Percentiles rank a stretch among this genome's conserved stretches.
Evolutionary conservation across 176 grass and related monocot genomes (phyloP).

Genomic region (Zea luxurians): DNA sequence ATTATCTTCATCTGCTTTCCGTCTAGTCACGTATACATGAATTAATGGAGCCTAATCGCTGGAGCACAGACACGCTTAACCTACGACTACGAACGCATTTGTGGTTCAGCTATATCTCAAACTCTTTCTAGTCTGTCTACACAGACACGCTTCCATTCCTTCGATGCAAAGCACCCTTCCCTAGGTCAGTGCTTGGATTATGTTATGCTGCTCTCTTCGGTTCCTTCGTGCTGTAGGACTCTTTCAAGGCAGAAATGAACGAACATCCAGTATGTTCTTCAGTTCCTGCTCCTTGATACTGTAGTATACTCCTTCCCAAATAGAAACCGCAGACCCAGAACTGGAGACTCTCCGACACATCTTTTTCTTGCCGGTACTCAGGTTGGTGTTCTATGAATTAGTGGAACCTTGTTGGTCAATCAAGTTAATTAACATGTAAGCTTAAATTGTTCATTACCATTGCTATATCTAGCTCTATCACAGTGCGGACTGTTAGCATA

Average conservation of each 20-base stretch:
- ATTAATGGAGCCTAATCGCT: neutral
- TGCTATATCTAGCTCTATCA: neutral
- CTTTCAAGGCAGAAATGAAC: neutral
- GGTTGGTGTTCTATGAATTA: neutral
- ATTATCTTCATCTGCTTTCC: neutral
- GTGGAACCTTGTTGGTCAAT: neutral
- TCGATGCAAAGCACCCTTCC: neutral
- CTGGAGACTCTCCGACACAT: too few species aligned
- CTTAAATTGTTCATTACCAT: neutral
- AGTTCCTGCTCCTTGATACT: neutral
- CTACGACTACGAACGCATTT: neutral
- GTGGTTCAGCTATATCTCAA: neutral
- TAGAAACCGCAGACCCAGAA: too few species aligned
- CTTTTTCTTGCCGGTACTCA: neutral
- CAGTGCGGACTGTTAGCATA: neutral
- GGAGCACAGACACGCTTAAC: too few species aligned
- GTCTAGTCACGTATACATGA: neutral
- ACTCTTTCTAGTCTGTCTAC: neutral
- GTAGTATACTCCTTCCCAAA: neutral
- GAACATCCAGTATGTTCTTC: neutral
- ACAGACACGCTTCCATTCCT: neutral
- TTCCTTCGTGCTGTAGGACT: neutral
- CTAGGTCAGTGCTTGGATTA: neutral
- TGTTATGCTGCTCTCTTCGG: neutral
- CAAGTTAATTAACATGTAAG: neutral